These are phyloP conservation scores for Komagataella populi DNA, from an alignment of 805 yeast genomes.

Conservation along the genomic window DNA sequence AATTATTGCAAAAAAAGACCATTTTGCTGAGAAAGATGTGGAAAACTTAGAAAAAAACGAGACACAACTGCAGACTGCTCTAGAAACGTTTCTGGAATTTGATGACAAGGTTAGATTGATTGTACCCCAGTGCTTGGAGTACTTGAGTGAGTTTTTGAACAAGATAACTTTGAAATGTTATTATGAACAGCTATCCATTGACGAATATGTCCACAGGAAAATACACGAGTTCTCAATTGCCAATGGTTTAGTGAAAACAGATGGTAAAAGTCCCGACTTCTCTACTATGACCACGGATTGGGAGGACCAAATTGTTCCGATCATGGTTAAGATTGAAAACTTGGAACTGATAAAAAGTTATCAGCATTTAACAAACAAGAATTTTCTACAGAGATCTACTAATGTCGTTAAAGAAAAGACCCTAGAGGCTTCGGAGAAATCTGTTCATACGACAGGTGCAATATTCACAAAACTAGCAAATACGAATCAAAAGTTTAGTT, in stretches of 20 bases:
- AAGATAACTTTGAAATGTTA: conserved; percentile 23
- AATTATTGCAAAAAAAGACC: conserved; percentile 17
- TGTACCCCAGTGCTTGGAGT: conserved; percentile 30
- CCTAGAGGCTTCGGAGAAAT: conserved; percentile 5
- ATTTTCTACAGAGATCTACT: conserved; percentile 17
- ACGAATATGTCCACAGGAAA: conserved; percentile 17
- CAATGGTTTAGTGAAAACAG: conserved; percentile 17
- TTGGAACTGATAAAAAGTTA: conserved; percentile 22
- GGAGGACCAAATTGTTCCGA: conserved; percentile 19
- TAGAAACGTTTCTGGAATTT: conserved; percentile 18
- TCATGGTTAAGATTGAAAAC: conserved; percentile 23
- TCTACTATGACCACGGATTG: conserved; percentile 24
- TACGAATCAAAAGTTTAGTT: conserved; percentile 15
- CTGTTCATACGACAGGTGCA: conserved; percentile 11
- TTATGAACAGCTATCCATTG: conserved; percentile 23
- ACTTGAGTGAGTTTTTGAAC: conserved; percentile 35
- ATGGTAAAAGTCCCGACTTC: conserved; percentile 9
- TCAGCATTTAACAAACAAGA: conserved; percentile 21
- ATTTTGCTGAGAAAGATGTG: conserved; percentile 24
- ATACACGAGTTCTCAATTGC: conserved; percentile 12
- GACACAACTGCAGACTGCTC: conserved; percentile 16
- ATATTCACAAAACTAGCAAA: conserved; percentile 17
- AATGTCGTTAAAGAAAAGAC: conserved; percentile 14
- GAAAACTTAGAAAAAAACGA: conserved; percentile 19
- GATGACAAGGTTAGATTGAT: conserved; percentile 25